Evolutionary conservation across 768 basidiomycete species (phyloP), one percentile per base, ranked within the genome.

Genomic region (Saitozyma podzolica): DNA sequence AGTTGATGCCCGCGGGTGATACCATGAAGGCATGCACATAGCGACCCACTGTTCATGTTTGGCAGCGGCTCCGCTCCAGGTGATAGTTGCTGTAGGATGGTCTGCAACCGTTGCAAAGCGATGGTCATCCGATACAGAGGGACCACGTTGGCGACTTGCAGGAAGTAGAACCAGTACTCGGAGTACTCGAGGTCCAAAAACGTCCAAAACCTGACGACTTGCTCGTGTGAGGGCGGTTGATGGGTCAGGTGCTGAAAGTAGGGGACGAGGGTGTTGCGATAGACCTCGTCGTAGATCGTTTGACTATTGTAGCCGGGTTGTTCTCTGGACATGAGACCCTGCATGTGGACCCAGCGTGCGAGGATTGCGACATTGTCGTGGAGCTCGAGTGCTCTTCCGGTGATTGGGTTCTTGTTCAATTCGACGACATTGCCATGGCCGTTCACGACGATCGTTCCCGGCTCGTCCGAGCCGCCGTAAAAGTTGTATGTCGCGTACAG

Each of bases 291-390:
- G 11, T 19, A 13, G 11, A 52, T 14, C 13, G 20, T 13, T 7
- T 52, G 16, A 11, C 13, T 11, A 5, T 52, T 39, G 37, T 11
- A 47, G 13, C 45, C 51, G 3, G 51, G 19, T 13, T 52, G 16
- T 52, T 19, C 17, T 11, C 51, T 10, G 3, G 51, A 16, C 17
- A 52, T 17, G 16, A 52, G n/a, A 5, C 51, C 51, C 19, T 52
- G 51, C 10, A 39, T 29, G 13, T 39, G 51, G 11, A 29, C 20
- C 51, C 51, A 52, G 13, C 17, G 37, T 11, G 51, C 51, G 13
- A 52, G 51, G 51, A 52, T 52, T 2, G 51, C 51, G 37, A 52
- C 8, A 19, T 52, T 52, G 20, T 52, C 51, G n/a, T 52, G 51
- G 13, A 14, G 51, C 7, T 52, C 51, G 2, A 16, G 10, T 19